These are phyloP conservation scores for Monilinia aucupariae DNA, from an alignment of 2,329 filamentous ascomycete species.

Conservation along the genomic window DNA sequence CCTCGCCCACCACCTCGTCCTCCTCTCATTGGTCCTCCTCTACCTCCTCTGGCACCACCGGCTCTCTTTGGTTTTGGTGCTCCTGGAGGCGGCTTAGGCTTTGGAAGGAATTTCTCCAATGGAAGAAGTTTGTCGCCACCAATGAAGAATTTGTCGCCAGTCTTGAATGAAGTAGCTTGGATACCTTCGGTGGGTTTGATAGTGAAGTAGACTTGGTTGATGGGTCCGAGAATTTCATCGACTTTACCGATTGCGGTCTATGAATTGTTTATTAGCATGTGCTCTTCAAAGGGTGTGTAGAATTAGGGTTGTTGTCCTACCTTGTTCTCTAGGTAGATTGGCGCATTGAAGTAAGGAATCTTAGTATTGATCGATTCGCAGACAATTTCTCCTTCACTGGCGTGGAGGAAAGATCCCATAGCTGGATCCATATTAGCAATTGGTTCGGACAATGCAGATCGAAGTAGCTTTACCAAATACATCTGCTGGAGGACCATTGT, in stretches of 20 bases:
- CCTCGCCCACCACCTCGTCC: conserved; percentile 43
- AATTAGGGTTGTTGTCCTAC: conserved; percentile 38
- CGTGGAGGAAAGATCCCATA: conserved; percentile 91
- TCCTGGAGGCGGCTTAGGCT: conserved; percentile 71
- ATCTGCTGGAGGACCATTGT: conserved; percentile 57
- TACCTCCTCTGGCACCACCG: conserved; percentile 51
- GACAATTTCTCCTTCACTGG: conserved; percentile 95
- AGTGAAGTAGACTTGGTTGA: conserved; percentile 98
- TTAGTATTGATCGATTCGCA: conserved; percentile 94
- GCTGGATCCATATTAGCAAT: conserved; percentile 46
- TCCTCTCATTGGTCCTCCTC: conserved; percentile 41
- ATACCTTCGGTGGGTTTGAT: conserved; percentile 97
- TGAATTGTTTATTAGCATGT: conserved; percentile 10
- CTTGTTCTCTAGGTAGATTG: conserved; percentile 99
- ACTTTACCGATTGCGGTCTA: conserved; percentile 89
- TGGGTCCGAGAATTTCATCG: conserved; percentile 93
- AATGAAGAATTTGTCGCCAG: conserved; percentile 96
- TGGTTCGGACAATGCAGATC: not conserved
- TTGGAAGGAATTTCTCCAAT: conserved; percentile 92
- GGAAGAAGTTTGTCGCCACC: conserved; percentile 90
- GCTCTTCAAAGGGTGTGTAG: no score
- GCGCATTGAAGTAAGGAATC: conserved; percentile 98
- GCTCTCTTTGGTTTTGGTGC: conserved; percentile 65
- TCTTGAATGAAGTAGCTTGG: conserved; percentile 88
- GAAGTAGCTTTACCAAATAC: conserved; percentile 47